phyloP scores from a whole-genome alignment of 2,329 filamentous ascomycete genomes.

The Pezizomycotina sp. region DNA sequence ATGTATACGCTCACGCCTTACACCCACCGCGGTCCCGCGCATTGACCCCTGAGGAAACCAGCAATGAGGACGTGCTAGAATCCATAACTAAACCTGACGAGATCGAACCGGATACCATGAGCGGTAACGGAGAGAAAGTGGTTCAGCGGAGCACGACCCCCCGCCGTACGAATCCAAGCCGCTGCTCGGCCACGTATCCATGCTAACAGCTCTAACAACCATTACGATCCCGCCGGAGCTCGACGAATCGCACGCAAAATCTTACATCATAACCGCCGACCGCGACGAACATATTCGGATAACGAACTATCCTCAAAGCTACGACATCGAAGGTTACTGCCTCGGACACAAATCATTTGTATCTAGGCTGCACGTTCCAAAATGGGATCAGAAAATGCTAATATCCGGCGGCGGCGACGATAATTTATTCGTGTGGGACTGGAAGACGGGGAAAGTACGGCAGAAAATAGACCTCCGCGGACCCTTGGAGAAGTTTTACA shows the following conservation, averaged over 20 bases:
- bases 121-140: conserved; percentile 38
- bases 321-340: conserved; percentile 70
- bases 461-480: conserved; percentile 40
- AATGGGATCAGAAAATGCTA: conserved; percentile 42
- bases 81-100: background rate
- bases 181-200: conserved; percentile 82
- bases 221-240: conserved; percentile 34
- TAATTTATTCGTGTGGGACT: conserved; percentile 67
- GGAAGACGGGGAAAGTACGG: conserved; percentile 42
- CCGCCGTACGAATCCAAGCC: conserved; percentile 56
- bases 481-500: conserved; percentile 27
- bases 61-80: conserved; percentile 10
- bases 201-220: conserved; percentile 62
- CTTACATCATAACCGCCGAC: conserved; percentile 51
- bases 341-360: conserved; percentile 78
- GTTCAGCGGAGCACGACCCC: conserved; percentile 43
- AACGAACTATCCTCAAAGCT: conserved; percentile 62
- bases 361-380: conserved; percentile 53
- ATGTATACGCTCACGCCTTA: conserved; percentile 79
- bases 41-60: conserved; percentile 25
- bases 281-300: conserved; percentile 75
- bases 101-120: background rate
- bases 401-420: conserved; percentile 78
- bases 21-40: conserved; percentile 29
- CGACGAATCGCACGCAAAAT: conserved; percentile 33